These are phyloP conservation scores for Hortiboletus flavorubellus DNA, from an alignment of 768 basidiomycete genomes.

Conservation along the genomic window DNA sequence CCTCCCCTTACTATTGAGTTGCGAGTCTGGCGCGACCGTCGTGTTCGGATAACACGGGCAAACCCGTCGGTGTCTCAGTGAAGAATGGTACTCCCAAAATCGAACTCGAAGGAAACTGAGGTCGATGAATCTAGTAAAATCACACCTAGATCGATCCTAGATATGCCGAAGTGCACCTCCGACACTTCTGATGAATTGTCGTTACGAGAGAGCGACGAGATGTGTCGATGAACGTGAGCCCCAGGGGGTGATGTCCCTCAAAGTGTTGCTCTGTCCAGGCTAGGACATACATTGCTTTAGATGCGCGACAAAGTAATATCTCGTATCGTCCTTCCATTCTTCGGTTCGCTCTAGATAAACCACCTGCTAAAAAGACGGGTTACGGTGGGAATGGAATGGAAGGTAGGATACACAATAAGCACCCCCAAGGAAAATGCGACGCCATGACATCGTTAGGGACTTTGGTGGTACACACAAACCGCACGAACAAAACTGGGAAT, in stretches of 20 bases:
- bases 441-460: not conserved
- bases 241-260: not conserved
- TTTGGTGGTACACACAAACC: not conserved
- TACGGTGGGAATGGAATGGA: constrained; percentile 10
- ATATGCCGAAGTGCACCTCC: not conserved
- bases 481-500: not conserved
- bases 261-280: not conserved
- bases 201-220: not conserved
- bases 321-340: constrained; percentile 1
- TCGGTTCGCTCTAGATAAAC: constrained; percentile 3
- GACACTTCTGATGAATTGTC: constrained; percentile 2
- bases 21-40: constrained; percentile 1
- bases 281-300: not conserved
- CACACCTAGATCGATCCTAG: constrained; percentile 6
- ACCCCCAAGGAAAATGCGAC: not conserved
- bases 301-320: not conserved
- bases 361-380: constrained; percentile 8
- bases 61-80: not conserved
- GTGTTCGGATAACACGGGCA: not conserved
- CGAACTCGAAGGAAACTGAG: constrained; percentile 6
- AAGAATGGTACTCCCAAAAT: not conserved
- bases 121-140: constrained; percentile 10
- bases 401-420: not conserved
- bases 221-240: not conserved
- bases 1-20: constrained; percentile 1